phyloP scores from a whole-genome alignment of 108 stramenopile species.

The Nannochloropsis granulata region DNA sequence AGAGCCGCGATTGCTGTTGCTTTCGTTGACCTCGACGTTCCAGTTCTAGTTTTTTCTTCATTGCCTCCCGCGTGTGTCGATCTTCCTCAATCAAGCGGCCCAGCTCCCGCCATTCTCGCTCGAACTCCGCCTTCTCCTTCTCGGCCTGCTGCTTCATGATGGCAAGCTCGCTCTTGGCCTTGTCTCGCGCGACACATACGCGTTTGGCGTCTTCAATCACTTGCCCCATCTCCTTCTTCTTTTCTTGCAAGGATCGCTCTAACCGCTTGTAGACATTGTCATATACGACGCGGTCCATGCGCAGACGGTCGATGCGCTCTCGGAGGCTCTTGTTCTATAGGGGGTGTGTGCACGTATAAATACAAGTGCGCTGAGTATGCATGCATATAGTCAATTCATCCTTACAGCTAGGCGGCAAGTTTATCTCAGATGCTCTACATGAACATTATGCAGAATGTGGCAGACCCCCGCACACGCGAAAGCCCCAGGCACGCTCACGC shows the following conservation, averaged over 20 bases:
- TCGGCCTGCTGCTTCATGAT: slow-evolving; percentile 38
- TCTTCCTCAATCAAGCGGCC: slow-evolving; percentile 40
- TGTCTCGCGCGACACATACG: slow-evolving; percentile 41
- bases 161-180: slow-evolving; percentile 38
- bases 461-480: too few species aligned
- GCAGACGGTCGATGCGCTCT: slow-evolving; percentile 38
- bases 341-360: background rate
- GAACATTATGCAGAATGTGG: too few species aligned
- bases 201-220: slow-evolving; percentile 43
- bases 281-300: slow-evolving; percentile 43
- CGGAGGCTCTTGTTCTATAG: slow-evolving; percentile 40
- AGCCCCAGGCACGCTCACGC: background rate
- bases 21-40: background rate
- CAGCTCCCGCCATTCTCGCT: slow-evolving; percentile 38
- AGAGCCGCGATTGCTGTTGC: background rate
- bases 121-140: slow-evolving; percentile 38
- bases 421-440: too few species aligned
- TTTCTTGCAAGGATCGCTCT: slow-evolving; percentile 41
- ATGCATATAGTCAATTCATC: too few species aligned
- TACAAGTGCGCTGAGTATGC: too few species aligned
- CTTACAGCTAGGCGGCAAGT: too few species aligned
- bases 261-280: slow-evolving; percentile 49
- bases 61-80: background rate
- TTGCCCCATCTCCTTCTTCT: slow-evolving; percentile 47
- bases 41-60: background rate